Evolutionary conservation across 805 yeast species (phyloP).

Genomic region (Saturnispora halmiae): DNA sequence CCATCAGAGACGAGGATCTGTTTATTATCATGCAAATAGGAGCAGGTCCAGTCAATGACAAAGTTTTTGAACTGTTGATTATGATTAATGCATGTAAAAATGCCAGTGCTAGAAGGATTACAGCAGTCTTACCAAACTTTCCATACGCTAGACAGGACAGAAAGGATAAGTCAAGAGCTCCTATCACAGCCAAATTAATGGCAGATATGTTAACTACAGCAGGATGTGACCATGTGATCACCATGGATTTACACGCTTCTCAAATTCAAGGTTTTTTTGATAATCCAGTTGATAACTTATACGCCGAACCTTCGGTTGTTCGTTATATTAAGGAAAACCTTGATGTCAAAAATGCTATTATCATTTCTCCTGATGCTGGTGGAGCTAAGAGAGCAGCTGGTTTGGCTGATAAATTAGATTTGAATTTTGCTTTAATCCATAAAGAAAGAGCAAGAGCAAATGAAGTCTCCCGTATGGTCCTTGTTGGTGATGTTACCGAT

Average conservation of each 20-base stretch:
- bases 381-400: constrained; percentile 89
- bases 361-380: constrained; percentile 84
- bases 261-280: constrained; percentile 82
- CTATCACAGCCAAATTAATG: constrained; percentile 76
- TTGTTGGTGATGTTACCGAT: constrained; percentile 75
- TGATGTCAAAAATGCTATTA: constrained; percentile 52
- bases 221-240: constrained; percentile 79
- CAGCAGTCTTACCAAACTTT: constrained; percentile 75
- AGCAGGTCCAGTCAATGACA: constrained; percentile 68
- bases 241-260: constrained; percentile 84
- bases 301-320: constrained; percentile 77
- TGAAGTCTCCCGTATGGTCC: constrained; percentile 75
- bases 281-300: constrained; percentile 75
- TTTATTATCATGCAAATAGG: constrained; percentile 75
- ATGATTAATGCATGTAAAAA: constrained; percentile 78
- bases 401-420: constrained; percentile 67
- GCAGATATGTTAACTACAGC: constrained; percentile 78
- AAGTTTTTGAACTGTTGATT: constrained; percentile 62
- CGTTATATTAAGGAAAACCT: constrained; percentile 60
- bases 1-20: constrained; percentile 78
- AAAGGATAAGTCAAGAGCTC: constrained; percentile 78
- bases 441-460: constrained; percentile 79
- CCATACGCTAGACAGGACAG: constrained; percentile 87
- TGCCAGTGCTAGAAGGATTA: constrained; percentile 74
- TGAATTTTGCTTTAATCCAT: constrained; percentile 76